Evolutionary conservation across 1,139 yeast species (phyloP).

Genomic region (Spathaspora jeffriesii): DNA sequence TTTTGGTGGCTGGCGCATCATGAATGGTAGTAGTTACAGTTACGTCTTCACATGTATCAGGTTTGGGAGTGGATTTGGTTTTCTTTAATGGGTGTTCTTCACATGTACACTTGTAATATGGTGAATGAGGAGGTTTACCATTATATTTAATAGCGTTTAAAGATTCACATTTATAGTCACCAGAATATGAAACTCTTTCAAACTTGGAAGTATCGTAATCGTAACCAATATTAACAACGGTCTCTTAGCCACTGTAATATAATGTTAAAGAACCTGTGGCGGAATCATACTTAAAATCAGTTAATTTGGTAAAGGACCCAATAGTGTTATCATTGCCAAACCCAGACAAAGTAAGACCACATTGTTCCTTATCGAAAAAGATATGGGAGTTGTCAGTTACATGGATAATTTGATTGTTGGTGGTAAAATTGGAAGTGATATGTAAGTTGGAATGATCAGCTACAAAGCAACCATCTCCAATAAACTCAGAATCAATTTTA

Average conservation of each 20-base stretch:
- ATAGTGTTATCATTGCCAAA: constrained; percentile 2
- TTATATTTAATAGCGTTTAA: not conserved
- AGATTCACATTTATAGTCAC: not conserved
- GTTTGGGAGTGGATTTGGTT: not conserved
- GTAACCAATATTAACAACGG: not conserved
- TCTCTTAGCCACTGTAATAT: not conserved
- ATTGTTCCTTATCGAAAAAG: not conserved
- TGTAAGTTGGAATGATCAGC: not conserved
- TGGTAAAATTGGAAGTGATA: not conserved
- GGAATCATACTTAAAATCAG: not conserved
- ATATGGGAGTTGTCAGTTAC: not conserved
- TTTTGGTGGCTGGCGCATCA: not conserved
- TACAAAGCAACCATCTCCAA: not conserved
- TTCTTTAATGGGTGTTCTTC: not conserved
- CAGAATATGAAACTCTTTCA: not conserved
- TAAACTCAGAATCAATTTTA: not conserved
- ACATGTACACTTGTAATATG: not conserved
- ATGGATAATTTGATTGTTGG: not conserved
- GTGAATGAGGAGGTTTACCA: not conserved
- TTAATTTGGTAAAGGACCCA: not conserved
- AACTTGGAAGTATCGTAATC: not conserved
- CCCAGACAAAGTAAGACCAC: not conserved
- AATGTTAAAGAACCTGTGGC: not conserved
- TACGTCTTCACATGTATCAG: not conserved
- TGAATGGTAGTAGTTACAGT: not conserved